Conservation (phyloP, 257 asterid genomes). For the Nicotiana sylvestris region DNA sequence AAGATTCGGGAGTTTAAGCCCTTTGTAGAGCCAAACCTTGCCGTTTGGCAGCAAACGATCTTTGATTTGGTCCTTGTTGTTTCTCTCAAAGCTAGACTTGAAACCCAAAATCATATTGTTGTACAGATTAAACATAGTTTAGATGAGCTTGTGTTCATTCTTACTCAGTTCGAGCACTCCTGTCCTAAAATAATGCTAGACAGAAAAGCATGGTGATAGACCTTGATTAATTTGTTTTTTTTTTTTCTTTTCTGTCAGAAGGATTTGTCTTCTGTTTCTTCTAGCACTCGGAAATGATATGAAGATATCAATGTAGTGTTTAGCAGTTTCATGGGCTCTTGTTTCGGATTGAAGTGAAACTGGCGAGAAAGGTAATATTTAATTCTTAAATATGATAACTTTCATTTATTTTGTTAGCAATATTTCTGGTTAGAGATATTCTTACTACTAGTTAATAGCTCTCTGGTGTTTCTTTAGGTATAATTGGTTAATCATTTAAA, state of each 20-base stretch:
- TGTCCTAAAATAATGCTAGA: not conserved
- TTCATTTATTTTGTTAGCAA: not conserved
- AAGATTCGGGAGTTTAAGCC: not conserved
- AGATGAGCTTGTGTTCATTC: not conserved
- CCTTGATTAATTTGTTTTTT: not conserved
- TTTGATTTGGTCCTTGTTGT: not conserved
- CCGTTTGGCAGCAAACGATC: not conserved
- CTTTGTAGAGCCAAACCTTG: not conserved
- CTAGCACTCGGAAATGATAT: not conserved
- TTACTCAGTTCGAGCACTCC: not conserved
- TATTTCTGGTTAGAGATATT: not conserved
- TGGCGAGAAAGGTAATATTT: not conserved
- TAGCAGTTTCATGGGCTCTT: not conserved
- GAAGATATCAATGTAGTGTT: not conserved
- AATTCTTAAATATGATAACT: not conserved
- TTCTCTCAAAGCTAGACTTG: not conserved
- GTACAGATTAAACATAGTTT: conserved; percentile 5
- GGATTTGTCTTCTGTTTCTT: not conserved
- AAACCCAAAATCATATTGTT: not conserved
- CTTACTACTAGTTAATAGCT: not conserved
- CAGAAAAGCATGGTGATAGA: not conserved
- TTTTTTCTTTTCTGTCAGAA: not conserved
- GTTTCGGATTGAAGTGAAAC: not conserved
- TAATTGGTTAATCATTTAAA: too few relatives aligned
- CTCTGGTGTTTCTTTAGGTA: not conserved